Percentiles rank a stretch among this genome's conserved stretches.
phyloP scores from a whole-genome alignment of 306 rosid species.

The Hylodesmum podocarpum region DNA sequence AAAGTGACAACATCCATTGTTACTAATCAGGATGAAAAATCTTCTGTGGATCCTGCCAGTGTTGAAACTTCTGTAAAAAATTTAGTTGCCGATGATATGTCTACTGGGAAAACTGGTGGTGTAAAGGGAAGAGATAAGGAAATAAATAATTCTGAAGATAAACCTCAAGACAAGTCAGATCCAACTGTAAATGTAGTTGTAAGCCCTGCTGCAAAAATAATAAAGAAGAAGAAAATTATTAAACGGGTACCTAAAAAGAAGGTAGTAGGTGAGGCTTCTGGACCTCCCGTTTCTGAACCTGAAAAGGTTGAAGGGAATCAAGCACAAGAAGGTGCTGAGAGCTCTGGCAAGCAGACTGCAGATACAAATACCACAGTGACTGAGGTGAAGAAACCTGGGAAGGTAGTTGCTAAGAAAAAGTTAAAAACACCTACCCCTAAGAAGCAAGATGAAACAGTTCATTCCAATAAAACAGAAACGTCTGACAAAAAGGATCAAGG shows the following conservation, averaged over 20 bases:
- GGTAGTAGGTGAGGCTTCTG: conserved; percentile 47
- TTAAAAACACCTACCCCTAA: conserved; percentile 41
- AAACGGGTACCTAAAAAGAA: conserved; percentile 83
- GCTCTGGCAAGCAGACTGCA: conserved; percentile 42
- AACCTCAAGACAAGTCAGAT: conserved; percentile 53
- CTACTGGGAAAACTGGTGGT: conserved; percentile 43
- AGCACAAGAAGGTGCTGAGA: conserved; percentile 36
- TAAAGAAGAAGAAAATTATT: conserved; percentile 78
- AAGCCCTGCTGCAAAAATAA: conserved; percentile 49
- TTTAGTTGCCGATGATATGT: conserved; percentile 38
- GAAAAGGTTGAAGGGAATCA: conserved; percentile 39
- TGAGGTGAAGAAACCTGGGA: conserved; percentile 41
- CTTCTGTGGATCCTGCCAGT: conserved; percentile 49
- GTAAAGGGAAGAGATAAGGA: conserved; percentile 46
- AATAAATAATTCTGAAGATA: conserved; percentile 45
- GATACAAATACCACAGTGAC: conserved; percentile 40
- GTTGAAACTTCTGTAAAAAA: conserved; percentile 44
- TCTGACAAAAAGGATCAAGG: conserved; percentile 47
- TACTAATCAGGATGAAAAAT: conserved; percentile 39
- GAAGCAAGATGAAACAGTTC: conserved; percentile 41
- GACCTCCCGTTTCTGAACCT: conserved; percentile 40
- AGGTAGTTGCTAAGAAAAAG: conserved; percentile 44
- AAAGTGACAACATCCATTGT: conserved; percentile 41
- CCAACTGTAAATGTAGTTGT: conserved; percentile 36
- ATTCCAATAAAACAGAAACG: conserved; percentile 40